Percentiles rank a stretch among this genome's conserved stretches.
These are phyloP conservation scores for Tricharina praecox DNA, from an alignment of 495 filamentous ascomycete species.

Conservation along the genomic window DNA sequence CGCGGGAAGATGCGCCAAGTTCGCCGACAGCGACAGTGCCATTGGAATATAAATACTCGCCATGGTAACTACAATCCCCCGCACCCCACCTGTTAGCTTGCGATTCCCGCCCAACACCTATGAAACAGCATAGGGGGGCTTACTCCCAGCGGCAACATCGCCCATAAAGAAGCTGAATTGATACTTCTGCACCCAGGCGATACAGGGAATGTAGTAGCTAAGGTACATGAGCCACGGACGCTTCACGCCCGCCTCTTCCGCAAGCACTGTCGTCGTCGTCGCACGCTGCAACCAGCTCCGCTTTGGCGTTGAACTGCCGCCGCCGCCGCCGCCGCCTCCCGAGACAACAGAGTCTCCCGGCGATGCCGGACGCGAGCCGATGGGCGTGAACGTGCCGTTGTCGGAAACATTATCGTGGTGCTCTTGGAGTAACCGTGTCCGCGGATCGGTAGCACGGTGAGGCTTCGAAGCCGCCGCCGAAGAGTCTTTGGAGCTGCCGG, in stretches of 20 bases:
- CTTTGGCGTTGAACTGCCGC: not conserved
- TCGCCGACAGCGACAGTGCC: constrained; percentile 83
- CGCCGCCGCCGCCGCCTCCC: not conserved
- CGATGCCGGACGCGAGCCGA: not conserved
- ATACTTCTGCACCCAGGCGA: constrained; percentile 80
- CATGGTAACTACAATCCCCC: constrained; percentile 49
- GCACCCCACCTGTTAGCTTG: not conserved
- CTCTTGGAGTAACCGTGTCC: not conserved
- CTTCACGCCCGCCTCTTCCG: constrained; percentile 21
- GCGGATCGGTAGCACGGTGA: not conserved
- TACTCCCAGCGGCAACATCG: constrained; percentile 53
- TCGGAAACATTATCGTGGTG: not conserved
- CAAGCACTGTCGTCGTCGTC: constrained; percentile 16
- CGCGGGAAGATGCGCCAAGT: constrained; percentile 80
- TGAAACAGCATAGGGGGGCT: no score
- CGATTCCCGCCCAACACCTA: not conserved
- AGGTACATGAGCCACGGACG: constrained; percentile 48
- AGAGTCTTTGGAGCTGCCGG: constrained; percentile 1
- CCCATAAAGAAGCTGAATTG: constrained; percentile 62
- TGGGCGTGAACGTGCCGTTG: constrained; percentile 6
- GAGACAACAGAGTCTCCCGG: not conserved
- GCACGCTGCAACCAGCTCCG: constrained; percentile 20
- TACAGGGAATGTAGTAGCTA: constrained; percentile 79
- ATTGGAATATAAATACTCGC: constrained; percentile 97
- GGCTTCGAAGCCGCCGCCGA: not conserved